Evolutionary conservation across 1,284 basidiomycete species (phyloP).

Genomic region (Cystobasidiaceae sp.): DNA sequence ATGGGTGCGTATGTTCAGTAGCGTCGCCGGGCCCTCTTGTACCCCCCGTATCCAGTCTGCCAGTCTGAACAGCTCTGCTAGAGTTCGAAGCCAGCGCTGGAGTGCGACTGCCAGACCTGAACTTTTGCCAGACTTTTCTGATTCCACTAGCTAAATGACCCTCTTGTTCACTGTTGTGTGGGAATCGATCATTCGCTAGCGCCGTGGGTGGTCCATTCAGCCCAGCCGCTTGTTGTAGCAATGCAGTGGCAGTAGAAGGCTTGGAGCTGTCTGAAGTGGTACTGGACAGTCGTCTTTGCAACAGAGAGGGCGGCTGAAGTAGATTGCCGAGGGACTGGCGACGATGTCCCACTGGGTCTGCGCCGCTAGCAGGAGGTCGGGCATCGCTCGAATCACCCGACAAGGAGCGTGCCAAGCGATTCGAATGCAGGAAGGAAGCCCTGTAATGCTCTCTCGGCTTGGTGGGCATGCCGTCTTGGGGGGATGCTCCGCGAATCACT

Average conservation of each 20-base stretch:
- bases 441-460: slow-evolving; percentile 10
- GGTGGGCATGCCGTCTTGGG: slow-evolving; percentile 3
- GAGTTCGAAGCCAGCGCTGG: too few relatives aligned
- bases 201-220: too few relatives aligned
- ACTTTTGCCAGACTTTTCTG: slow-evolving; percentile 3
- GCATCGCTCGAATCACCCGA: slow-evolving; percentile 31
- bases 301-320: neutral
- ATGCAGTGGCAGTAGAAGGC: neutral
- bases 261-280: slow-evolving; percentile 7
- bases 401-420: slow-evolving; percentile 17
- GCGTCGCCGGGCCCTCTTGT: too few relatives aligned
- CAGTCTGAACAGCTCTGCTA: too few relatives aligned
- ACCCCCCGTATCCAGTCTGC: too few relatives aligned
- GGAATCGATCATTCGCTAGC: too few relatives aligned
- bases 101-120: slow-evolving; percentile 27
- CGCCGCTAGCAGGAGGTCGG: neutral
- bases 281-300: slow-evolving; percentile 1
- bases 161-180: too few relatives aligned
- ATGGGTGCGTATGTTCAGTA: too few relatives aligned
- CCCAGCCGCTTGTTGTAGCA: too few relatives aligned
- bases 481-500: too few relatives aligned
- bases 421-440: neutral
- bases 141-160: neutral
- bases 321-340: slow-evolving; percentile 8
- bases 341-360: neutral